Percentiles rank a stretch among this genome's conserved stretches.
phyloP scores from a whole-genome alignment of 345 rosid genomes.

The Lagerstroemia speciosa region DNA sequence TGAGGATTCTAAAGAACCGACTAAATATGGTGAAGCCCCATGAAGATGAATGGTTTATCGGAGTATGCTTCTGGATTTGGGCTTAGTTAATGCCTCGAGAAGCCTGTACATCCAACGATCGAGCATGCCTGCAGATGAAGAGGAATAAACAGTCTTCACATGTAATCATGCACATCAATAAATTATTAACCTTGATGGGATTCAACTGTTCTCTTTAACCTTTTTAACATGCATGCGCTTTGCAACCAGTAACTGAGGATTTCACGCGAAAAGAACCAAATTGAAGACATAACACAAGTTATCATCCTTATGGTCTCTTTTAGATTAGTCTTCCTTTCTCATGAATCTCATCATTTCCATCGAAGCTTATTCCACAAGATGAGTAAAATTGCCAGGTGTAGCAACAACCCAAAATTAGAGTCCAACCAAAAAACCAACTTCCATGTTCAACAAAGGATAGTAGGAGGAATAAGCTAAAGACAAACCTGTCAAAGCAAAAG shows the following conservation, averaged over 20 bases:
- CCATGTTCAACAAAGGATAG: background rate
- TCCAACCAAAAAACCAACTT: background rate
- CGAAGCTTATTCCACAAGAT: too few species aligned
- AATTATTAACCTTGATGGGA: background rate
- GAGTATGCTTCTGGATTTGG: slow-evolving; percentile 18
- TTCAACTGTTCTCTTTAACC: background rate
- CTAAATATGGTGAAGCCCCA: background rate
- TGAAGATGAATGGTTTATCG: slow-evolving; percentile 8
- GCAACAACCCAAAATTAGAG: background rate
- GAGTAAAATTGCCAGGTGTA: background rate
- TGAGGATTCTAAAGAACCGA: background rate
- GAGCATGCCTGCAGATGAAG: slow-evolving; percentile 57
- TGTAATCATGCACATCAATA: background rate
- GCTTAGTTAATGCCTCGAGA: slow-evolving; percentile 54
- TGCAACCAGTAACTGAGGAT: too few species aligned
- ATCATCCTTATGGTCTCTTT: too few species aligned
- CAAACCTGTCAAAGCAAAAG: slow-evolving; percentile 92
- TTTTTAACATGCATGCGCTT: background rate
- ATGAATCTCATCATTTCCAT: too few species aligned
- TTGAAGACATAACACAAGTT: too few species aligned
- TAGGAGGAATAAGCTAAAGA: background rate
- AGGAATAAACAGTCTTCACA: background rate
- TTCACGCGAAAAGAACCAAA: too few species aligned
- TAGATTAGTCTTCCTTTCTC: too few species aligned
- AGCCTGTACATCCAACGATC: slow-evolving; percentile 97